Conservation (phyloP, 768 basidiomycete species). For the Trametes cingulata region DNA sequence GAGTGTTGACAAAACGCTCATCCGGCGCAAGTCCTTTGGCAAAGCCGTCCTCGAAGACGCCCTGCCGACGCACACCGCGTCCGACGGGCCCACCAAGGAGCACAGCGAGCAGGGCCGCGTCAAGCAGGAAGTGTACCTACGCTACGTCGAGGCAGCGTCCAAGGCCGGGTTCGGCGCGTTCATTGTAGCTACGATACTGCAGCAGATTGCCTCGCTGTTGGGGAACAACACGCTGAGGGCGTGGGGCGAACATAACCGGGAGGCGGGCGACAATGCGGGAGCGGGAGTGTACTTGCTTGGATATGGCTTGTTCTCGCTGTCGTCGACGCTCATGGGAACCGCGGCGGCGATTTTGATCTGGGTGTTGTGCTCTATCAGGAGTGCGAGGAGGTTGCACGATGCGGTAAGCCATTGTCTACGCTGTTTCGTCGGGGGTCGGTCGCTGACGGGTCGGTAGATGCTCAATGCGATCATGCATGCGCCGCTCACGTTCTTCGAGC, state of each 20-base stretch:
- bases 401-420: conserved; percentile 44
- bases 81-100: conserved; percentile 60
- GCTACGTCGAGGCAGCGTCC: conserved; percentile 82
- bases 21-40: conserved; percentile 56
- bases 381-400: conserved; percentile 77
- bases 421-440: neutral
- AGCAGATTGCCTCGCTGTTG: conserved; percentile 62
- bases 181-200: conserved; percentile 49
- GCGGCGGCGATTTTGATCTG: conserved; percentile 66
- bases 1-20: conserved; percentile 56
- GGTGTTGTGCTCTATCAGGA: conserved; percentile 75
- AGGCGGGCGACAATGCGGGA: conserved; percentile 55
- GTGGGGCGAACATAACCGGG: conserved; percentile 81
- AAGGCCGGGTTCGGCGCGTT: conserved; percentile 63
- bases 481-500: conserved; percentile 87
- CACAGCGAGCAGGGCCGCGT: conserved; percentile 82
- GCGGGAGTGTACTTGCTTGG: conserved; percentile 59
- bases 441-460: conserved; percentile 52
- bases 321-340: conserved; percentile 54
- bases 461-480: conserved; percentile 77
- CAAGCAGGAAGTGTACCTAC: conserved; percentile 69
- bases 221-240: conserved; percentile 68
- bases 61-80: conserved; percentile 40
- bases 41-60: conserved; percentile 52
- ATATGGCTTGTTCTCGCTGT: conserved; percentile 69